A percentile compares a stretch with the other conserved stretches of the same genome.
Evolutionary conservation across 805 yeast species (phyloP).

Genomic region (Myxozyma vanderwaltii): DNA sequence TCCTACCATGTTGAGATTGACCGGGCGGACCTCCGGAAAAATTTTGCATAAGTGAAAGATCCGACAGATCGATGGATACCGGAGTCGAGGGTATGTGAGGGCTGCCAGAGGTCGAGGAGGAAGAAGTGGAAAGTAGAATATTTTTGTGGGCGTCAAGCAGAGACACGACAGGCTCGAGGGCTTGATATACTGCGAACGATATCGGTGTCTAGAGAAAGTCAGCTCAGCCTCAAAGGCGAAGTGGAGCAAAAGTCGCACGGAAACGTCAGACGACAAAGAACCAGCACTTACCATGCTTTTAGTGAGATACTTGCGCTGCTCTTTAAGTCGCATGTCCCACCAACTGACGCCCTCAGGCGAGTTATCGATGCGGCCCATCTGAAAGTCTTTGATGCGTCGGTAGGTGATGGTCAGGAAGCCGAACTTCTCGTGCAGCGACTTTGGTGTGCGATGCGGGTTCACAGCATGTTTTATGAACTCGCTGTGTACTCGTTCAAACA

Average conservation of each 20-base stretch:
- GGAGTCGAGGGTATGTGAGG: conserved; percentile 5
- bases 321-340: conserved; percentile 24
- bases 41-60: conserved; percentile 10
- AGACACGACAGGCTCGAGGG: conserved; percentile 14
- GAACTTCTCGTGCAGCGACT: conserved; percentile 26
- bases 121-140: background rate
- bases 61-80: background rate
- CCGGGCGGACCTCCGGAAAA: conserved; percentile 1
- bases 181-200: conserved; percentile 18
- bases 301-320: conserved; percentile 21
- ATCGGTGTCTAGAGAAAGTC: conserved; percentile 17
- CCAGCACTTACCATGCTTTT: conserved; percentile 13
- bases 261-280: background rate
- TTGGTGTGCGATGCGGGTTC: conserved; percentile 25
- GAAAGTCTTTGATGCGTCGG: conserved; percentile 25
- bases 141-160: conserved; percentile 7
- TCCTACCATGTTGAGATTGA: background rate
- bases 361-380: conserved; percentile 13
- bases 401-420: conserved; percentile 25
- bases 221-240: background rate
- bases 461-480: conserved; percentile 16
- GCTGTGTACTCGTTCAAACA: conserved; percentile 23
- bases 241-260: background rate
- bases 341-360: conserved; percentile 19
- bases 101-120: background rate